Conservation (phyloP, 2,329 filamentous ascomycete species). For the Sclerotinia minor region DNA sequence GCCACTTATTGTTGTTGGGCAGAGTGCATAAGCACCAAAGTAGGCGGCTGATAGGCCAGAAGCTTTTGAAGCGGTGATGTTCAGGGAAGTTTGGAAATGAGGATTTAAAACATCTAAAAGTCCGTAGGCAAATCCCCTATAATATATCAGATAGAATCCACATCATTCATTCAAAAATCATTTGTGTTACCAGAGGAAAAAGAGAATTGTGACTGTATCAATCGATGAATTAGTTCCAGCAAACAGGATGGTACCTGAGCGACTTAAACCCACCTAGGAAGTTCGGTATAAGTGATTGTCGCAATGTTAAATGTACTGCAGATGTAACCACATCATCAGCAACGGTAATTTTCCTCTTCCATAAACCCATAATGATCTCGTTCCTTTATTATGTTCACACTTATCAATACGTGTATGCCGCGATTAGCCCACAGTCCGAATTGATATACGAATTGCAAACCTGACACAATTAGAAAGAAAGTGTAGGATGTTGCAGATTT, state of each 20-base stretch:
- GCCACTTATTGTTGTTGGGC: constrained; percentile 64
- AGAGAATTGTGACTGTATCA: constrained; percentile 49
- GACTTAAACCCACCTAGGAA: constrained; percentile 27
- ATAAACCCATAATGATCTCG: constrained; percentile 36
- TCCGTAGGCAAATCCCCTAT: constrained; percentile 47
- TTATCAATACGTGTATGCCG: not conserved
- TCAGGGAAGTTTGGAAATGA: constrained; percentile 46
- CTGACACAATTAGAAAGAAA: not conserved
- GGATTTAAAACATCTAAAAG: constrained; percentile 49
- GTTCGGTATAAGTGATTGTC: constrained; percentile 42
- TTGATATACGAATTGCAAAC: not conserved
- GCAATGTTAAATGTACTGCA: constrained; percentile 41
- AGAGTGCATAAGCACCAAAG: constrained; percentile 64
- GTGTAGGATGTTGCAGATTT: not conserved
- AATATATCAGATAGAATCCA: not conserved
- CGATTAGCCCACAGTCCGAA: not conserved
- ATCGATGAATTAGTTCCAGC: constrained; percentile 17
- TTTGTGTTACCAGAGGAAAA: constrained; percentile 50
- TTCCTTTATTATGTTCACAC: not conserved
- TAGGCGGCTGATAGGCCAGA: constrained; percentile 40
- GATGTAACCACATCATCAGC: constrained; percentile 42
- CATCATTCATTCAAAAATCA: not conserved
- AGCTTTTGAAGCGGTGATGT: constrained; percentile 41
- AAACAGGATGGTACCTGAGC: too few species aligned
- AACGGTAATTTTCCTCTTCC: constrained; percentile 42